phyloP scores from a whole-genome alignment of 1,284 basidiomycete species.

The Trametes polyzona region DNA sequence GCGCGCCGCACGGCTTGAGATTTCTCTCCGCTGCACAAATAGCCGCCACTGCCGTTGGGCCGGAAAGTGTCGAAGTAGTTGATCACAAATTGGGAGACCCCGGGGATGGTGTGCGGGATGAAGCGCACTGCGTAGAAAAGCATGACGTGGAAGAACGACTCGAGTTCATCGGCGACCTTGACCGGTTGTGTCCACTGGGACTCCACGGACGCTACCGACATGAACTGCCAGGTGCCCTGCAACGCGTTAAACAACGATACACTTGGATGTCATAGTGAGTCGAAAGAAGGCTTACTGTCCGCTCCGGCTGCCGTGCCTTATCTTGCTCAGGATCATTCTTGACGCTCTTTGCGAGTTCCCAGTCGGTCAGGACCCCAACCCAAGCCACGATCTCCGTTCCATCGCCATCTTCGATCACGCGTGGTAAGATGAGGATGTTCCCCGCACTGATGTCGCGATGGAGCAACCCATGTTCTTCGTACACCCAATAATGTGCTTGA shows the following conservation, averaged over 20 bases:
- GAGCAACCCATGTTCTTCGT: not conserved
- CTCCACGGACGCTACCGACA: not conserved
- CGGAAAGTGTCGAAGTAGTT: constrained; percentile 3
- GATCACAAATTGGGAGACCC: not conserved
- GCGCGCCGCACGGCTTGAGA: too few species aligned
- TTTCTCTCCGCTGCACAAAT: too few species aligned
- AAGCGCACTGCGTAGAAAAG: constrained; percentile 8
- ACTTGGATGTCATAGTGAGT: not conserved
- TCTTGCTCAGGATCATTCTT: not conserved
- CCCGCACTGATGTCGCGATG: constrained; percentile 14
- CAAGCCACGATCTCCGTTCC: not conserved
- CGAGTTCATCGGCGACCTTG: constrained; percentile 1
- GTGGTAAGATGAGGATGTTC: constrained; percentile 4
- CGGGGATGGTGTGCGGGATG: not conserved
- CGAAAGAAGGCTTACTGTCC: not conserved
- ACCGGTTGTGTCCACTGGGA: not conserved
- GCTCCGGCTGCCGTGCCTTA: not conserved
- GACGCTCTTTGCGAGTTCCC: constrained; percentile 8
- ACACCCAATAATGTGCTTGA: constrained; percentile 7
- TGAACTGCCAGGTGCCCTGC: constrained; percentile 11
- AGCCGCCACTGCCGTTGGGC: not conserved
- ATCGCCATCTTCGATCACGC: not conserved
- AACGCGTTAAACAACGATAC: not conserved
- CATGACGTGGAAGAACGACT: constrained; percentile 17
- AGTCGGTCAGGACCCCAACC: constrained; percentile 4